Base-by-base conservation (phyloP, 2,329 filamentous ascomycete genomes). In the Talaromyces sp. region DNA sequence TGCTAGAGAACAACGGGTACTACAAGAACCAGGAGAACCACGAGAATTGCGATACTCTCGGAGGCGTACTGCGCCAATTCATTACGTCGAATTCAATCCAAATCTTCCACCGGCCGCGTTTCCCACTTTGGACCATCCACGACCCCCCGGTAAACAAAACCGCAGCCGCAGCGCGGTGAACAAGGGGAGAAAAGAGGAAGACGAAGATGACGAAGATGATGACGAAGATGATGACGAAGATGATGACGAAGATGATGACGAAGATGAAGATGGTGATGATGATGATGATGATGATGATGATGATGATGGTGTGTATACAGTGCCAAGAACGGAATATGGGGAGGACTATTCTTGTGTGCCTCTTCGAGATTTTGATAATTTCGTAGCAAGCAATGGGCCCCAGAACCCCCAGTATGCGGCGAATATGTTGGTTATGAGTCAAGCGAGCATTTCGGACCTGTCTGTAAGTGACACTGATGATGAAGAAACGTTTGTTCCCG, bases 51-150 rank as follows among this genome's bases (percentile, higher is more conserved):
- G 33, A 18, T 28, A 33, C 52, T 59, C 28, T 31, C 28, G 51
- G 30, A 40, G 34, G 23, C 14, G 67, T 68, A 14, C 44, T 54
- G n/a, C n/a, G 40, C 30, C 59, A 44, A 28, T 65, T 5, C 63
- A 23, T 4, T 68, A 63, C 64, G 66, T 71, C 55, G 71, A 72
- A 18, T 80, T 71, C 61, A 68, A 79, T 64, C 76, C 78, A 9
- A 68, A 74, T 51, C 65, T 74, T 16, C 74, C 73, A 50, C 73
- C 77, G 51, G 78, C 78, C 36, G 74, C 72, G 6, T 80, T 80
- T 60, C 78, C 78, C 27, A 78, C 74, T 7, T 60, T 78, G 18
- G 68, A 73, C 31, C 57, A 52, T 7, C 65, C 68, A 14, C 61
- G 59, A 33, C 53, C 54, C 33, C 44, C 1, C 47, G 36, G 34